Evolutionary conservation across 495 filamentous ascomycete species (phyloP).

Genomic region (Aspergillus coremiiformis): DNA sequence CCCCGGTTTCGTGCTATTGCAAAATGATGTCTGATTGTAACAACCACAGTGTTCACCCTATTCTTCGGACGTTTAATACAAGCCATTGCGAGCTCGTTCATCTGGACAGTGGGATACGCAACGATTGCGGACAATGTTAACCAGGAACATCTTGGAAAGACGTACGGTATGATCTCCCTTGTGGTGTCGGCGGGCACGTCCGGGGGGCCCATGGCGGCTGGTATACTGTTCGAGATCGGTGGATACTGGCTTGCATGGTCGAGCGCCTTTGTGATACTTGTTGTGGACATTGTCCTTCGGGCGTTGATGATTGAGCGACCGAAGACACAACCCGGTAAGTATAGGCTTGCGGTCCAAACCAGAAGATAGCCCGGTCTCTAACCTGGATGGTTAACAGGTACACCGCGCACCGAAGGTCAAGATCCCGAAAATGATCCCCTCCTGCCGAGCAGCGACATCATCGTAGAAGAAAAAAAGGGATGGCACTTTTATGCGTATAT

Average conservation of each 20-base stretch:
- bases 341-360: background rate
- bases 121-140: constrained; percentile 17
- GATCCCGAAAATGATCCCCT: constrained; percentile 11
- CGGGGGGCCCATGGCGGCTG: constrained; percentile 18
- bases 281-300: constrained; percentile 19
- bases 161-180: constrained; percentile 11
- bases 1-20: background rate
- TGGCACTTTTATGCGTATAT: constrained; percentile 10
- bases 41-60: constrained; percentile 7
- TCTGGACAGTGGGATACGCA: constrained; percentile 20
- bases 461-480: constrained; percentile 1
- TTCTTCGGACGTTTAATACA: constrained; percentile 22
- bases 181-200: constrained; percentile 18
- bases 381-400: background rate
- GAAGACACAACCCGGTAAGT: background rate
- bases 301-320: constrained; percentile 21
- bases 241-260: constrained; percentile 28
- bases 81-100: constrained; percentile 10
- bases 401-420: background rate
- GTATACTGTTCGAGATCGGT: constrained; percentile 16
- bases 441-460: background rate
- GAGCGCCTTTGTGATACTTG: constrained; percentile 13
- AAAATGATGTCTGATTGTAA: background rate
- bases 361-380: background rate
- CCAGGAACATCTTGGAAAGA: constrained; percentile 17